Percentiles rank a stretch among this genome's conserved stretches.
Evolutionary conservation across 1,284 basidiomycete genomes (phyloP).

Genomic region (Porogramme epimiltina): DNA sequence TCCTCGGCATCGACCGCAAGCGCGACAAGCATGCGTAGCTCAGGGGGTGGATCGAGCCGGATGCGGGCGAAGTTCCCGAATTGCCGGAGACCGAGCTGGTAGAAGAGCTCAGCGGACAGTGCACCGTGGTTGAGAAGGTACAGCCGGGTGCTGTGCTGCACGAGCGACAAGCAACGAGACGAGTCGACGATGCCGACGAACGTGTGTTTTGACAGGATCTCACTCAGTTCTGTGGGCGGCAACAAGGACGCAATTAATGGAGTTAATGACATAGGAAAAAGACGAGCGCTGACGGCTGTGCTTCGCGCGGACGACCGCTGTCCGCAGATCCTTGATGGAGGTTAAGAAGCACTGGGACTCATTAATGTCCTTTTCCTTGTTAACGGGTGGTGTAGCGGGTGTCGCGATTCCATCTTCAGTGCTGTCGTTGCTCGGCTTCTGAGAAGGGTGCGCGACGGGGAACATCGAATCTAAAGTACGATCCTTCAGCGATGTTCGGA

Average conservation of each 20-base stretch:
- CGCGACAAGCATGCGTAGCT: constrained; percentile 69
- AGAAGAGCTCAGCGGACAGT: constrained; percentile 93
- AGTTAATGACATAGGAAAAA: background rate
- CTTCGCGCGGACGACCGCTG: constrained; percentile 56
- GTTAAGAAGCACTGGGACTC: constrained; percentile 82
- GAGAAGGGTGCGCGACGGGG: constrained; percentile 56
- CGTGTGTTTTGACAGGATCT: constrained; percentile 85
- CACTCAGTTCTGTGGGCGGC: constrained; percentile 65
- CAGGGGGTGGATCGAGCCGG: constrained; percentile 82
- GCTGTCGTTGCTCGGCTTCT: constrained; percentile 23
- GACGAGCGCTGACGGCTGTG: constrained; percentile 63
- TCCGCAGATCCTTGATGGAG: constrained; percentile 76
- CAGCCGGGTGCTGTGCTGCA: constrained; percentile 89
- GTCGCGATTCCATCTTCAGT: constrained; percentile 2
- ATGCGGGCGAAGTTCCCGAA: constrained; percentile 84
- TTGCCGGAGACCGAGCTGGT: constrained; percentile 90
- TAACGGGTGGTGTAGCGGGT: constrained; percentile 7
- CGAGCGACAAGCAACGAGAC: constrained; percentile 71
- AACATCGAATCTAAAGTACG: constrained; percentile 96
- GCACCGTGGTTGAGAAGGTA: constrained; percentile 88
- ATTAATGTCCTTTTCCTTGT: constrained; percentile 57
- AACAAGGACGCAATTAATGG: background rate
- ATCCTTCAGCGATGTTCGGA: constrained; percentile 86
- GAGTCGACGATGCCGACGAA: constrained; percentile 94
- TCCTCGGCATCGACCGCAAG: constrained; percentile 82